A percentile compares a stretch with the other conserved stretches of the same genome.
These are phyloP conservation scores for Prunus mongolica DNA, from an alignment of 306 rosid genomes.

Conservation along the genomic window DNA sequence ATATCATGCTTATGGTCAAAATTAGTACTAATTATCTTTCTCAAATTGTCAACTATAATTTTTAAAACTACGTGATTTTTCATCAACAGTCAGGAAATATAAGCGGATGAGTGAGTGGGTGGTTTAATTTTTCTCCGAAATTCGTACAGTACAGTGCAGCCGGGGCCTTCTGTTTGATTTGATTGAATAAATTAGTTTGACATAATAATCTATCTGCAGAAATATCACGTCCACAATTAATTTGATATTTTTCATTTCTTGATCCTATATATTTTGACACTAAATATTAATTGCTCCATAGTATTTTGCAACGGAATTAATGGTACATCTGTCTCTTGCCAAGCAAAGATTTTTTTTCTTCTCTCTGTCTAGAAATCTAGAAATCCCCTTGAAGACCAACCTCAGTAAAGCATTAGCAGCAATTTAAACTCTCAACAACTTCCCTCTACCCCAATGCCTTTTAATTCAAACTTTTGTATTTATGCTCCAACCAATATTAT, in stretches of 20 bases:
- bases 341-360: not conserved
- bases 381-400: too few species aligned
- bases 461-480: not conserved
- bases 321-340: not conserved
- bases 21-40: too few species aligned
- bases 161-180: too few species aligned
- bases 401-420: not conserved
- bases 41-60: too few species aligned
- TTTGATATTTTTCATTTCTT: not conserved
- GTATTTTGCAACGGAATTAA: not conserved
- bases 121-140: too few species aligned
- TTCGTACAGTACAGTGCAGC: too few species aligned
- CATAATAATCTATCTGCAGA: too few species aligned
- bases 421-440: conserved; percentile 45
- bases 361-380: too few species aligned
- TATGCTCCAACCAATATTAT: not conserved
- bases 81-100: too few species aligned
- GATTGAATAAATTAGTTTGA: not conserved
- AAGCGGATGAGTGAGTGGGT: too few species aligned
- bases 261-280: not conserved
- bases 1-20: too few species aligned
- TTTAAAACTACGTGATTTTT: too few species aligned
- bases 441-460: conserved; percentile 24
- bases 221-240: not conserved
- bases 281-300: not conserved